phyloP scores from a whole-genome alignment of 2,329 filamentous ascomycete species.

The Exophiala lecanii-corni region DNA sequence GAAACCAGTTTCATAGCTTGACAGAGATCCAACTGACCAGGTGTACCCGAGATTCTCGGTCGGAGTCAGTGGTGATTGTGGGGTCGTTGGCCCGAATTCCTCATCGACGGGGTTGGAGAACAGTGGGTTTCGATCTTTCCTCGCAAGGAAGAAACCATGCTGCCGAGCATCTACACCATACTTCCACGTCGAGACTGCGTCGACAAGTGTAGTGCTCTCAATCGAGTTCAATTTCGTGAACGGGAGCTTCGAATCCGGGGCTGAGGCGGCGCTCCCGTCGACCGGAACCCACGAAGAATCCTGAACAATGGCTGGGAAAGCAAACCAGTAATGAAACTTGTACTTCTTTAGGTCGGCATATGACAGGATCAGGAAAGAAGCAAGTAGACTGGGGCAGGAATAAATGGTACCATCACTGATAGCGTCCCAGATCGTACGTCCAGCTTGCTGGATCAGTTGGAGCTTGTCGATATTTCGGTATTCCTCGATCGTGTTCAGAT shows the following conservation, averaged over 20 bases:
- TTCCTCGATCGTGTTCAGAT: constrained; percentile 92
- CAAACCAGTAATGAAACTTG: constrained; percentile 97
- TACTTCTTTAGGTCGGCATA: constrained; percentile 98
- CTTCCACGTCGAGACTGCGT: constrained; percentile 80
- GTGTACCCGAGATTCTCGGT: constrained; percentile 58
- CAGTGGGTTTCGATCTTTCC: constrained; percentile 53
- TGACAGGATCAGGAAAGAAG: constrained; percentile 82
- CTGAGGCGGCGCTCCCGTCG: constrained; percentile 13
- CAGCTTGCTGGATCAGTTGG: constrained; percentile 72
- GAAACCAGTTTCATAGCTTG: constrained; percentile 79
- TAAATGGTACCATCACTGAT: constrained; percentile 96
- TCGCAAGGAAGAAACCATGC: constrained; percentile 93
- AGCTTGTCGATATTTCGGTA: constrained; percentile 80
- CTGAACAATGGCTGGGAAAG: constrained; percentile 87
- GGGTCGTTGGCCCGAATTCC: constrained; percentile 27
- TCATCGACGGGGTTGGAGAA: constrained; percentile 30
- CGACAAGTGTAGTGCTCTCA: constrained; percentile 75
- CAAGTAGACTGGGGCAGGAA: constrained; percentile 83
- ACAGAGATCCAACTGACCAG: constrained; percentile 74
- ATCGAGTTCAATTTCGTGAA: constrained; percentile 50
- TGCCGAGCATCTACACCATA: constrained; percentile 77
- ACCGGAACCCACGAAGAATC: constrained; percentile 73
- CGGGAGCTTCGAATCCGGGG: constrained; percentile 12
- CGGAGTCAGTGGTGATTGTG: constrained; percentile 43
- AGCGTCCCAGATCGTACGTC: constrained; percentile 91